Percentiles rank a stretch among this genome's conserved stretches.
These are phyloP conservation scores for Globisporangium carolinianum DNA, from an alignment of 352 stramenopile species.

Conservation along the genomic window DNA sequence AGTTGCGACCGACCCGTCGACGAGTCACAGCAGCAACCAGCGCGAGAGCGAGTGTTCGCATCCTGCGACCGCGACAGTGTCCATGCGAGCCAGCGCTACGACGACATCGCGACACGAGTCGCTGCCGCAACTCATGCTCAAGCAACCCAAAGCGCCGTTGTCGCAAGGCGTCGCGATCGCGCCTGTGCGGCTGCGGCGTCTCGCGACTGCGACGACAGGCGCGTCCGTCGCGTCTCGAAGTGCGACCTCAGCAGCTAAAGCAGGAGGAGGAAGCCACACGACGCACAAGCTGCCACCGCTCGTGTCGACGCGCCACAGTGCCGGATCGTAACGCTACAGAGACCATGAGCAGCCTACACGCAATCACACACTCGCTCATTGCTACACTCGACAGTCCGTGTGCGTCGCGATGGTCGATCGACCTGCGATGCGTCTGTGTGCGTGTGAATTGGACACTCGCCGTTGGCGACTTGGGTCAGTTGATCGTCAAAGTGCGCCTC, in stretches of 20 bases:
- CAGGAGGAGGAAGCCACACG: background rate
- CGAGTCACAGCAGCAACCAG: conserved; percentile 4
- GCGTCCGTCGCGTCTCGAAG: too few species aligned
- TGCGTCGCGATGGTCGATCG: too few species aligned
- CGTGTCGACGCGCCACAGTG: background rate
- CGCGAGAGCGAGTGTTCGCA: background rate
- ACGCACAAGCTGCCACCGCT: background rate
- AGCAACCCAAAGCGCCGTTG: conserved; percentile 4
- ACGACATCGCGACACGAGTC: background rate
- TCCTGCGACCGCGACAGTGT: background rate
- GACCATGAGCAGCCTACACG: background rate
- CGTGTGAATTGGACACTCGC: too few species aligned
- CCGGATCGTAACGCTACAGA: too few species aligned
- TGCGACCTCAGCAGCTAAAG: background rate
- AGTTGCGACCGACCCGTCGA: conserved; percentile 4
- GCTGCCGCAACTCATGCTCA: conserved; percentile 13
- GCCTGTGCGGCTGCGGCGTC: conserved; percentile 28
- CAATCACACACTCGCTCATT: too few species aligned
- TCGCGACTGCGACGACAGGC: conserved; percentile 30
- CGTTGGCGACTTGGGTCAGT: too few species aligned
- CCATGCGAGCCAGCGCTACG: too few species aligned
- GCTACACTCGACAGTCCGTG: too few species aligned
- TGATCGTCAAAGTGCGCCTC: too few species aligned
- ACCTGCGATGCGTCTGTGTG: too few species aligned
- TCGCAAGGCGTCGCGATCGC: conserved; percentile 21